Conservation (phyloP, 108 stramenopile species). For the Pseudonitzschia pungens region DNA sequence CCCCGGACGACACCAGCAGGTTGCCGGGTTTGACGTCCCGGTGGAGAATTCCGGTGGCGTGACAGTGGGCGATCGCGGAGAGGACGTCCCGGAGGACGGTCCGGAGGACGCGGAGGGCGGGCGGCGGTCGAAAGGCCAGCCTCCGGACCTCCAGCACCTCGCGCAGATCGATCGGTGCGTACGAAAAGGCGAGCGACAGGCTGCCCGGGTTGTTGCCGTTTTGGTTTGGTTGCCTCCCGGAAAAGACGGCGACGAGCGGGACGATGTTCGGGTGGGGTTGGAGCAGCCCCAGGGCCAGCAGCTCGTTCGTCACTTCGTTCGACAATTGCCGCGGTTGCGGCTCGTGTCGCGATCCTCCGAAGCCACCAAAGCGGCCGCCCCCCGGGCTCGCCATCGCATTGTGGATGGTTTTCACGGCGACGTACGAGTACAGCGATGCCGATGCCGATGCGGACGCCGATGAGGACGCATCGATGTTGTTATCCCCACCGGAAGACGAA, state of each 20-base stretch:
- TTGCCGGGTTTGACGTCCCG: constrained; percentile 95
- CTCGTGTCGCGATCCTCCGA: background rate
- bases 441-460: too few relatives aligned
- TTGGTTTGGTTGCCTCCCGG: background rate
- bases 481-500: too few relatives aligned
- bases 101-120: constrained; percentile 42
- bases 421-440: constrained; percentile 32
- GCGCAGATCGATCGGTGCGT: constrained; percentile 71
- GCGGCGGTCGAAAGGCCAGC: constrained; percentile 29
- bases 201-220: background rate
- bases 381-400: constrained; percentile 36
- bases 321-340: constrained; percentile 9
- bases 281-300: constrained; percentile 41
- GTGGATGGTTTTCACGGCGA: constrained; percentile 65
- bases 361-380: constrained; percentile 1
- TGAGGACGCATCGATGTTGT: too few relatives aligned
- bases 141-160: constrained; percentile 55
- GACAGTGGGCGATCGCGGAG: constrained; percentile 85
- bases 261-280: constrained; percentile 46
- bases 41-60: constrained; percentile 87
- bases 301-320: constrained; percentile 37
- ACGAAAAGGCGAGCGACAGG: constrained; percentile 66
- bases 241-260: constrained; percentile 26
- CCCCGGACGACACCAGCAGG: constrained; percentile 53
- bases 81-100: constrained; percentile 59